Evolutionary conservation across 805 yeast species (phyloP), one percentile per base, ranked within the genome.

Genomic region (Pichia gijzeniarum): DNA sequence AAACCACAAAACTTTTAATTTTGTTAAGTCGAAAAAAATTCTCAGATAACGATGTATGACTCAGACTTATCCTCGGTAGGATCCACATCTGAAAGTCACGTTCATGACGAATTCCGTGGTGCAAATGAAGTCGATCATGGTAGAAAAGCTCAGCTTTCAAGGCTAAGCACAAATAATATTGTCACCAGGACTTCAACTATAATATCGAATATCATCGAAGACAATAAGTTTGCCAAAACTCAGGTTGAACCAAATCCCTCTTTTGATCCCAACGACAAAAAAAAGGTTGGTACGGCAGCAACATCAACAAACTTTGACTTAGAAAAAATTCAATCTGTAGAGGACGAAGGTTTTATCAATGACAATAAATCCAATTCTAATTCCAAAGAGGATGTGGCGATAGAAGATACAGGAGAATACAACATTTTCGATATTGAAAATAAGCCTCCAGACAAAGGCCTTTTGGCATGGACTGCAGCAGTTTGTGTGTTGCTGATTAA

Each of bases 381-480:
- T 14, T 14, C 31, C 28, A 14, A 13, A n/a, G 2, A 12, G 22
- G 9, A 10, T 22, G 2, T 1, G 13, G 25, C 13, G 16, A 5
- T 36, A 27, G 19, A 55, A 35, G 62, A 57, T 16, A 68, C 65
- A 34, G 70, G 67, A 30, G 53, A 62, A 4, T 70, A 61, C 47
- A 53, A 56, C n/a, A 41, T 27, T 12, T 49, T 49, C 27, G 66
- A 62, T 46, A 38, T 59, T 8, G 37, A 46, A 14, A 59, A 60
- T 45, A 43, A 51, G 18, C 72, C 74, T 1, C 74, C 75, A 4
- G 75, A 71, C 53, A 72, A 72, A 12, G 71, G 72, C 3, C 57
- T 59, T 19, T 67, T 66, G 56, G 80, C 77, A 1, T 78, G 82
- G 82, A 62, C 71, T 2, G 54, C 73, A 57, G 61, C 71, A 62